A percentile compares a stretch with the other conserved stretches of the same genome.
phyloP scores from a whole-genome alignment of 257 asterid genomes.

The Scutellaria galericulata region DNA sequence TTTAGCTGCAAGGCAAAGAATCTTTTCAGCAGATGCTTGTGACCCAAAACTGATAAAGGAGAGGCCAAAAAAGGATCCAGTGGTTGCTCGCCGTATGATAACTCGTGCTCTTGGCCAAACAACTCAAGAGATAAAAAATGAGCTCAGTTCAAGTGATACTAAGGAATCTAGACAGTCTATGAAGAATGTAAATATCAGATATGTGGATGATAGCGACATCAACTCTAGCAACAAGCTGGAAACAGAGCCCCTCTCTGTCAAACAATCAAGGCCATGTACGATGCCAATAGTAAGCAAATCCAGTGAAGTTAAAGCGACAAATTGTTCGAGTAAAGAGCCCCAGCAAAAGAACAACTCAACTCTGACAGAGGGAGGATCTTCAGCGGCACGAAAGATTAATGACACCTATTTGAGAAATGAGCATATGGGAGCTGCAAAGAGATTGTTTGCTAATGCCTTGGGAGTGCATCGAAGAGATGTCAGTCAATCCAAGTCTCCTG shows the following conservation, averaged over 20 bases:
- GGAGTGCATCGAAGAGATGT: conserved; percentile 61
- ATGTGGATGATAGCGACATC: conserved; percentile 38
- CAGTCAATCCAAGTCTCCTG: conserved; percentile 43
- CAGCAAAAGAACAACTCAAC: conserved; percentile 31
- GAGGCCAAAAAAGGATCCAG: conserved; percentile 78
- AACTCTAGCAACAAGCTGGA: conserved; percentile 31
- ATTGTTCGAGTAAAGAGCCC: conserved; percentile 36
- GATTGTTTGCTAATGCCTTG: conserved; percentile 90
- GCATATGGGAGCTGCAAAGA: conserved; percentile 92
- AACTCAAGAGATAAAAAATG: conserved; percentile 48
- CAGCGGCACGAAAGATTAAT: conserved; percentile 34
- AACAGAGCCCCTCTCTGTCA: conserved; percentile 34
- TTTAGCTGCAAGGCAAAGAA: conserved; percentile 74
- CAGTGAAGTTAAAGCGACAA: conserved; percentile 34
- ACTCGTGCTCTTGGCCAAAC: conserved; percentile 88
- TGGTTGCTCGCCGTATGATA: conserved; percentile 93
- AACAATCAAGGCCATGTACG: conserved; percentile 33
- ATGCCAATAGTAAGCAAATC: conserved; percentile 30
- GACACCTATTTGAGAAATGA: conserved; percentile 57
- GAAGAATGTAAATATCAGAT: conserved; percentile 36
- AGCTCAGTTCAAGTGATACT: conserved; percentile 33
- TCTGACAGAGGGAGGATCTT: conserved; percentile 33
- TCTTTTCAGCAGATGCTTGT: conserved; percentile 55
- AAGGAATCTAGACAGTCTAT: conserved; percentile 34
- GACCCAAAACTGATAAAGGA: conserved; percentile 49